Conservation (phyloP, 305 asterid species). For the Salvia sclarea region DNA sequence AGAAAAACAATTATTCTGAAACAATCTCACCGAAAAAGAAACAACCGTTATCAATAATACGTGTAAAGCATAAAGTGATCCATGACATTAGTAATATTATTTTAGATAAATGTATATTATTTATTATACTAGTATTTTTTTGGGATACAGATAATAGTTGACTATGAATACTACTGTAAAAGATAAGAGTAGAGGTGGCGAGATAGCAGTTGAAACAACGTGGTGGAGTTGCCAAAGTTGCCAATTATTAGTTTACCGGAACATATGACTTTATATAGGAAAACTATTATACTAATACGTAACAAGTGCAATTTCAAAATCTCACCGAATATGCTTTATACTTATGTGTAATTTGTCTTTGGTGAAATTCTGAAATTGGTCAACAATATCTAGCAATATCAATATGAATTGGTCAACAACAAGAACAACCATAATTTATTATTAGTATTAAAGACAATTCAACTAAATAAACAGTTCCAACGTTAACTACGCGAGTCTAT, state of each 20-base stretch:
- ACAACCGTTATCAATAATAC: too few relatives aligned
- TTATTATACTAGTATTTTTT: too few relatives aligned
- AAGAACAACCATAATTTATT: background rate
- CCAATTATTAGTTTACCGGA: background rate
- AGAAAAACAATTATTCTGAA: too few relatives aligned
- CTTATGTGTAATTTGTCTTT: background rate
- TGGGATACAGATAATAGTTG: too few relatives aligned
- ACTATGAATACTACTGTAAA: background rate
- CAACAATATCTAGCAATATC: background rate
- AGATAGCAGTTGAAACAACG: too few relatives aligned
- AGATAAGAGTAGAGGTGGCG: too few relatives aligned
- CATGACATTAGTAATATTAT: too few relatives aligned
- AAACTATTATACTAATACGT: background rate
- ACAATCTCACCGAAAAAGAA: too few relatives aligned
- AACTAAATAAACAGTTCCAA: background rate
- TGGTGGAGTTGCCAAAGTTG: too few relatives aligned
- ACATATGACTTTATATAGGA: background rate
- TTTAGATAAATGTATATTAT: too few relatives aligned
- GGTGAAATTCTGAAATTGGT: background rate
- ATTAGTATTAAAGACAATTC: slow-evolving; percentile 3
- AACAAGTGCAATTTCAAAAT: background rate
- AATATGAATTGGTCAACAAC: background rate
- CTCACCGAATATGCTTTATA: background rate
- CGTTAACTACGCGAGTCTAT: background rate
- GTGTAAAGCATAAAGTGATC: too few relatives aligned